Evolutionary conservation across 163 green algal species (phyloP).

Genomic region (Coccomyxa subellipsoidea): DNA sequence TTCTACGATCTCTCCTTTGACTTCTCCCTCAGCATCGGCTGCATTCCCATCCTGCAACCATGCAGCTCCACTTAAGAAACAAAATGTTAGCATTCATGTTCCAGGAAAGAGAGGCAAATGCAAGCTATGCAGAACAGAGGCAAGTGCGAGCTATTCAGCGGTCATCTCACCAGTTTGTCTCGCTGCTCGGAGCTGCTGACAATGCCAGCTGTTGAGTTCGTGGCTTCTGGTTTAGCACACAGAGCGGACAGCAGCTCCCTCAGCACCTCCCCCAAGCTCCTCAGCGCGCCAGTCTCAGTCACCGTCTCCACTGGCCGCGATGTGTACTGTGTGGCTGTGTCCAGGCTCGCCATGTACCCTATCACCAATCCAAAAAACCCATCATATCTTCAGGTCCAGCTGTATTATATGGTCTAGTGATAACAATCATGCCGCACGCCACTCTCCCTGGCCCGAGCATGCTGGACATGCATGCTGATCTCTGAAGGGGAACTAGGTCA

Average conservation of each 20-base stretch:
- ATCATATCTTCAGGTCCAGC: too few relatives aligned
- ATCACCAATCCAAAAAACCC: not conserved
- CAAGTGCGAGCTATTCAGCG: not conserved
- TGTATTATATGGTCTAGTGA: too few relatives aligned
- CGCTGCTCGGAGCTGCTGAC: not conserved
- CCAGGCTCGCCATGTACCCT: not conserved
- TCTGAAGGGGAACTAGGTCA: too few relatives aligned
- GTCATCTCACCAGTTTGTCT: not conserved
- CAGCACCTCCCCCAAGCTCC: not conserved
- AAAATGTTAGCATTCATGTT: not conserved
- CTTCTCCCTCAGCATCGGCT: not conserved
- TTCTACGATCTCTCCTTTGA: not conserved
- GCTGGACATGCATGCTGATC: too few relatives aligned
- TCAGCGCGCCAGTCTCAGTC: not conserved
- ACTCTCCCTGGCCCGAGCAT: too few relatives aligned
- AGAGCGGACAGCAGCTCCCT: not conserved
- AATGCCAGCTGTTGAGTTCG: not conserved
- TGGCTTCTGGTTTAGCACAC: not conserved
- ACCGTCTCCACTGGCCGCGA: not conserved
- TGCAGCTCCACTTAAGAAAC: not conserved
- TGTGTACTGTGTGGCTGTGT: not conserved
- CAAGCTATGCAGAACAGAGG: not conserved
- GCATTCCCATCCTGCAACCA: not conserved
- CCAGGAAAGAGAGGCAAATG: not conserved
- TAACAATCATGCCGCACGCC: too few relatives aligned